Percentiles rank a stretch among this genome's conserved stretches.
Conservation (phyloP, 805 yeast genomes). For the Vanderwaltozyma polyspora region DNA sequence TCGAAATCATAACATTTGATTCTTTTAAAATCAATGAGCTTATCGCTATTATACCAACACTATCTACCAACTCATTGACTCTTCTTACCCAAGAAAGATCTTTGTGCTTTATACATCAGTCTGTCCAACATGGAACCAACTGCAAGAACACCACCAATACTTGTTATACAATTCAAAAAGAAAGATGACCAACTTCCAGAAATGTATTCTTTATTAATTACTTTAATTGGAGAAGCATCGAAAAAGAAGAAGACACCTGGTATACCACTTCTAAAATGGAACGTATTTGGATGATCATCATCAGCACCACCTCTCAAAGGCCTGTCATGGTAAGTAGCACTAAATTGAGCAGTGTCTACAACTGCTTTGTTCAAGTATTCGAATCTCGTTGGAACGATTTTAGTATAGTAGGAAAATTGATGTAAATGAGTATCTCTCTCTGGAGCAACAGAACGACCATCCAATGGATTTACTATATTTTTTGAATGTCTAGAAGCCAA, state of each 20-base stretch:
- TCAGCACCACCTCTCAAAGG: constrained; percentile 82
- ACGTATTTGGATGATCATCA: constrained; percentile 77
- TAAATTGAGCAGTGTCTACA: constrained; percentile 80
- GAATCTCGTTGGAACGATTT: constrained; percentile 82
- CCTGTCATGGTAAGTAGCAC: constrained; percentile 79
- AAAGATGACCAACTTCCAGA: constrained; percentile 72
- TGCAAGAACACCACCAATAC: constrained; percentile 90
- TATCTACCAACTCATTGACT: constrained; percentile 2
- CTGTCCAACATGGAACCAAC: constrained; percentile 85
- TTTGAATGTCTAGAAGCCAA: constrained; percentile 1
- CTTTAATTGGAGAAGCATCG: constrained; percentile 88
- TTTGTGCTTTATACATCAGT: constrained; percentile 82
- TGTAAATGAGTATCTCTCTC: constrained; percentile 40
- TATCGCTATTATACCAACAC: not conserved
- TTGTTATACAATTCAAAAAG: constrained; percentile 70
- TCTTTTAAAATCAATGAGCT: not conserved
- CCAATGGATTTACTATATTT: constrained; percentile 49
- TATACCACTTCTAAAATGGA: constrained; percentile 77
- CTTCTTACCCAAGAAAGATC: constrained; percentile 39
- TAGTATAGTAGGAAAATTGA: constrained; percentile 66
- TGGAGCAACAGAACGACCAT: constrained; percentile 34
- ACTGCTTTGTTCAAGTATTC: constrained; percentile 43
- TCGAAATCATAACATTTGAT: not conserved
- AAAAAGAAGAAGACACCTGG: constrained; percentile 84
- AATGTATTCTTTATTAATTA: constrained; percentile 66